Conservation (phyloP, 2,329 filamentous ascomycete genomes). For the Cytospora chrysosperma region DNA sequence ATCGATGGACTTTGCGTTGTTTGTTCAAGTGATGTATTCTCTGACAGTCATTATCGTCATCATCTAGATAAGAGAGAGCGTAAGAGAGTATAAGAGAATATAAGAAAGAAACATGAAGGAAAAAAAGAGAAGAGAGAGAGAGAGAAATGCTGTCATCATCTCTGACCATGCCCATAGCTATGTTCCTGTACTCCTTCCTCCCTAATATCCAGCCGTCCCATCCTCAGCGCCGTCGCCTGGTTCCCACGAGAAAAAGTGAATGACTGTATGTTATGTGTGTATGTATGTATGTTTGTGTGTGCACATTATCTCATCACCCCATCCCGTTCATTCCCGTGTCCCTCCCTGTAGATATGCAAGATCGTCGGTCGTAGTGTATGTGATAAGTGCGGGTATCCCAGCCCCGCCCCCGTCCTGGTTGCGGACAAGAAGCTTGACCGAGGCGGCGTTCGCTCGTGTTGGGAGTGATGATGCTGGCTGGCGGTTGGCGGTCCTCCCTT, state of each 20-base stretch:
- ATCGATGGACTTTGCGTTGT: not conserved
- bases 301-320: conserved; percentile 12
- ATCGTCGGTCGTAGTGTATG: not conserved
- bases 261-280: conserved; percentile 10
- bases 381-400: conserved; percentile 5
- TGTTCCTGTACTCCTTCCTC: conserved; percentile 6
- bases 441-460: not conserved
- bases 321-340: not conserved
- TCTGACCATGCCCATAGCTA: not conserved
- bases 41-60: conserved; percentile 17
- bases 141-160: conserved; percentile 1
- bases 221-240: not conserved
- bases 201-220: not conserved
- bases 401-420: not conserved
- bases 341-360: conserved; percentile 16
- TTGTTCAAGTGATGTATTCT: not conserved
- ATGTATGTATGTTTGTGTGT: conserved; percentile 8
- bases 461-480: not conserved
- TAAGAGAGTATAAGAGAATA: not conserved
- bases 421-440: not conserved
- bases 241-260: not conserved
- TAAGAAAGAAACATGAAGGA: not conserved
- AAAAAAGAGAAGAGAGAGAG: not conserved
- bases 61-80: conserved; percentile 18
- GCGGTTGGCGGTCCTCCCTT: not conserved